Evolutionary conservation across 2,329 filamentous ascomycete species (phyloP), one percentile per base, ranked within the genome.

Genomic region (Cladophialophora psammophila): DNA sequence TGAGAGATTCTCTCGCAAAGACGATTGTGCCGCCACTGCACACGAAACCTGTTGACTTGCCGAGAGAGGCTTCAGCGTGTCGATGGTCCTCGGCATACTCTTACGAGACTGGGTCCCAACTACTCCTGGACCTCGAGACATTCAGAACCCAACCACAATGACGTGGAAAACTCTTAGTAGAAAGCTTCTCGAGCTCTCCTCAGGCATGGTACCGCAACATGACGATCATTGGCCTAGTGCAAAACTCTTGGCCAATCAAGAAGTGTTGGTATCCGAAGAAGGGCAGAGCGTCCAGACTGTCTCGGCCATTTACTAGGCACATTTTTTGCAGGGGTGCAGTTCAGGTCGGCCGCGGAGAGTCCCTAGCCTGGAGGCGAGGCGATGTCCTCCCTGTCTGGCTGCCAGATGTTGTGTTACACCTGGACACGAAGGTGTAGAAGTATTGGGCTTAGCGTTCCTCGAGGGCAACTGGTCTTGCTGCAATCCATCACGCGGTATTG

Each of bases 111-210:
- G 40, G 18, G 40, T 8, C 10, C 5, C 40, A 45, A 45, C n/a
- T 48, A 5, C 7, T 20, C 42, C 45, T 1, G 2, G 15, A 13
- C 7, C 18, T 12, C 5, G 7, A 20, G 9, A 50, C 45, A 26
- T 12, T 10, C 3, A 4, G 9, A 3, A 42, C 18, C 18, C 45
- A 26, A 12, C 18, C 45, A 50, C 3, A 5, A 50, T 50, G 45
- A 50, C 45, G 45, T 50, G 18, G 42, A 50, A 50, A 50, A 20
- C 20, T 31, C 20, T 31, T 50, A 26, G 45, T 50, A 50, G 45
- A 50, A 10, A 50, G 15, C 9, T 20, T 26, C 18, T 26, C 26
- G 26, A 26, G 26, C 26, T 26, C 8, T 31, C 45, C 26, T 50
- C 45, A 13, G 20, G 26, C 8, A 50, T 50, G 45, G 20, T 50